These are phyloP conservation scores for Fusarium sp. DNA, from an alignment of 2,329 filamentous ascomycete species.

Conservation along the genomic window DNA sequence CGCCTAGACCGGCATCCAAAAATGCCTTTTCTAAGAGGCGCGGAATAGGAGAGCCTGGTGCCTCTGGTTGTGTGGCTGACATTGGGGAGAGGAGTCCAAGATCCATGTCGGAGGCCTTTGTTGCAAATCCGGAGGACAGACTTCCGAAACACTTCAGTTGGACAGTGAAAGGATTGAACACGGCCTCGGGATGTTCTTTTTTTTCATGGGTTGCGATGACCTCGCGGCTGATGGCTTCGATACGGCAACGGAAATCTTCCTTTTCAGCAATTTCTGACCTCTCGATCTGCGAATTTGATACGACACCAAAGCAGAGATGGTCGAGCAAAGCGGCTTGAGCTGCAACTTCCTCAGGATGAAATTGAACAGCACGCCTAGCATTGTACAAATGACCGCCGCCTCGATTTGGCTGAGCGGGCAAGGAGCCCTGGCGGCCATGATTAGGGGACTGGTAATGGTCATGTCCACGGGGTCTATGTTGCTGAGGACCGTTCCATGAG, in stretches of 20 bases:
- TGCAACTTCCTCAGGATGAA: constrained; percentile 61
- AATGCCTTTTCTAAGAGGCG: constrained; percentile 81
- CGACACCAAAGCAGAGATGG: constrained; percentile 56
- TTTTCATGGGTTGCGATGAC: constrained; percentile 67
- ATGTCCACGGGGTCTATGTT: constrained; percentile 34
- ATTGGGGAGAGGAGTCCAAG: constrained; percentile 78
- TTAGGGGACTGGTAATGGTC: constrained; percentile 45
- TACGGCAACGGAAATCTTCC: constrained; percentile 73
- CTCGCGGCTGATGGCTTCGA: constrained; percentile 74
- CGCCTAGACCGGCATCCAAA: constrained; percentile 78
- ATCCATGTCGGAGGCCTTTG: constrained; percentile 91
- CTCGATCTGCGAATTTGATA: constrained; percentile 73
- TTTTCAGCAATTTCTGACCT: constrained; percentile 74
- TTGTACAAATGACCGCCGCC: constrained; percentile 40
- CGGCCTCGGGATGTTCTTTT: constrained; percentile 52
- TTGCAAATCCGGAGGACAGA: constrained; percentile 85
- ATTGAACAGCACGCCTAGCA: constrained; percentile 44
- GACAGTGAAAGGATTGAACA: constrained; percentile 69
- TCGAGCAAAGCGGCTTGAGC: constrained; percentile 64
- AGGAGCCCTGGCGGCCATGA: constrained; percentile 17
- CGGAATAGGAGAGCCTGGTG: constrained; percentile 72
- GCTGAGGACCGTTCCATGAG: constrained; percentile 42
- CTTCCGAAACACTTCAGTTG: constrained; percentile 84
- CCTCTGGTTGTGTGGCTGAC: constrained; percentile 66
- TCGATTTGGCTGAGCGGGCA: constrained; percentile 21